A percentile compares a stretch with the other conserved stretches of the same genome.
Evolutionary conservation across 768 basidiomycete genomes (phyloP).

Genomic region (Inosperma sp.): DNA sequence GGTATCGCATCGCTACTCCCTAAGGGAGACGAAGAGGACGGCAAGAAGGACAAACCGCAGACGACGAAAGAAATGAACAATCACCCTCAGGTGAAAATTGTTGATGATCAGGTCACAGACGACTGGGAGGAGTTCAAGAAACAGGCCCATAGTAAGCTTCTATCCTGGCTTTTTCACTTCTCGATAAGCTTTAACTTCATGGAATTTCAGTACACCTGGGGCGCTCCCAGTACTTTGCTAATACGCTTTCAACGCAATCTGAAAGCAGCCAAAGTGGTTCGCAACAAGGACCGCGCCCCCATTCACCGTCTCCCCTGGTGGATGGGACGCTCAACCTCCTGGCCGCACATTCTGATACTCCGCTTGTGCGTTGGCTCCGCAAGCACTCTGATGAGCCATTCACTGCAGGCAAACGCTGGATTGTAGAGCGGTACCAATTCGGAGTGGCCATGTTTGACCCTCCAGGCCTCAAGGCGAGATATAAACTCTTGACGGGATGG

Average conservation of each 20-base stretch:
- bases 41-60: constrained; percentile 20
- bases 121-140: constrained; percentile 46
- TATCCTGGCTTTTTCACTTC: constrained; percentile 15
- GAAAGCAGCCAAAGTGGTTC: constrained; percentile 11
- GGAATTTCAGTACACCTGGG: constrained; percentile 2
- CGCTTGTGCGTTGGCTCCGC: constrained; percentile 44
- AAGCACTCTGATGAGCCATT: constrained; percentile 53
- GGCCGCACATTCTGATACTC: constrained; percentile 38
- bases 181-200: neutral
- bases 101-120: constrained; percentile 43
- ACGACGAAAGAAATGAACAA: constrained; percentile 43
- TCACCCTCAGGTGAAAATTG: constrained; percentile 39
- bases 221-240: neutral
- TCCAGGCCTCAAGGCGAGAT: constrained; percentile 44
- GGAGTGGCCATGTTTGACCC: constrained; percentile 58
- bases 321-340: constrained; percentile 37
- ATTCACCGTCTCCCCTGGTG: constrained; percentile 27
- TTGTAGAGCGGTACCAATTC: constrained; percentile 55
- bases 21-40: constrained; percentile 10
- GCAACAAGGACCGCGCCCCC: constrained; percentile 10
- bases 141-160: constrained; percentile 24
- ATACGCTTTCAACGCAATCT: constrained; percentile 7
- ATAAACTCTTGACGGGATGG: constrained; percentile 45
- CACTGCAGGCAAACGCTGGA: constrained; percentile 44
- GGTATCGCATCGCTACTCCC: constrained; percentile 53